Evolutionary conservation across 257 asterid species (phyloP).

Genomic region (Mentha longifolia): DNA sequence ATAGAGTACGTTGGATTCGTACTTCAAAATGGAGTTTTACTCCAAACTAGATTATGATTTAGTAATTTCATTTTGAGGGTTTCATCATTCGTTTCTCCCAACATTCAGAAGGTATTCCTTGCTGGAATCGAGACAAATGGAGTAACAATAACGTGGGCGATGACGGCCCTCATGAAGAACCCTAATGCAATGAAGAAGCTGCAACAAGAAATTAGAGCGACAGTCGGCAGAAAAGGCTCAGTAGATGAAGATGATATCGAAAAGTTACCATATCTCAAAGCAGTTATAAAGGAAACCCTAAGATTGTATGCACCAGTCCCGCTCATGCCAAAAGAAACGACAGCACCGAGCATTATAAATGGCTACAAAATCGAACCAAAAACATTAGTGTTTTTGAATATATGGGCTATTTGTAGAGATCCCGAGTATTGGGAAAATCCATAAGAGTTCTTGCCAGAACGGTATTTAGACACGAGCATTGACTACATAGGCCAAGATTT

Average conservation of each 20-base stretch:
- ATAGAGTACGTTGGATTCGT: no score
- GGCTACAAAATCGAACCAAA: background rate
- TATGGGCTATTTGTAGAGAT: constrained; percentile 1
- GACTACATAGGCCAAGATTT: background rate
- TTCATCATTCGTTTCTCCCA: no score
- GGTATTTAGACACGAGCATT: background rate
- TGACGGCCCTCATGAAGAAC: constrained; percentile 2
- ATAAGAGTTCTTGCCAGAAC: no score
- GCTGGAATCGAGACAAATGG: background rate
- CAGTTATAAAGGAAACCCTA: background rate
- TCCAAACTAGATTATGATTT: no score
- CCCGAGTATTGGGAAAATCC: background rate
- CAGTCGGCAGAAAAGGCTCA: background rate
- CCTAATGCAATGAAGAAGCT: constrained; percentile 4
- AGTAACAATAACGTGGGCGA: background rate
- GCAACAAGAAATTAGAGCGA: background rate
- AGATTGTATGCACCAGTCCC: background rate
- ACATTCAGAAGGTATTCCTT: background rate
- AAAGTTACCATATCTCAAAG: background rate
- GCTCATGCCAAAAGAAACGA: background rate
- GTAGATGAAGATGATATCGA: background rate
- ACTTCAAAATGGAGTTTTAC: no score
- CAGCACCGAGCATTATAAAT: background rate
- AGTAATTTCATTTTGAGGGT: no score
- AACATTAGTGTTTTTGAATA: background rate